Percentiles rank a stretch among this genome's conserved stretches.
These are phyloP conservation scores for Podaxis sp. DNA, from an alignment of 768 basidiomycete genomes.

Conservation along the genomic window DNA sequence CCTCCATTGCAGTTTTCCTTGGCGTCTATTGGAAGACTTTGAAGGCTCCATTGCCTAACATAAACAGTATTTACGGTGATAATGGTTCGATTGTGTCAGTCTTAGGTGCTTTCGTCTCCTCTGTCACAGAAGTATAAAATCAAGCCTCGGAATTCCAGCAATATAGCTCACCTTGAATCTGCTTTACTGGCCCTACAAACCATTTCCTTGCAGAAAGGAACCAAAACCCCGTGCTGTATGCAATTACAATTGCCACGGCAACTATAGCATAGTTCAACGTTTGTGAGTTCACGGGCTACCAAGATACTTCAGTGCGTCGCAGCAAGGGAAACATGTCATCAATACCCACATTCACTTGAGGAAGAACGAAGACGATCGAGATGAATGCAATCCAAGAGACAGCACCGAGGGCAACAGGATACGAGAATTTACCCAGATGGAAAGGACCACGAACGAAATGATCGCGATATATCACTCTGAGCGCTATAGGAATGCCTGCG, in stretches of 20 bases:
- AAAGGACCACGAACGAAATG: slow-evolving; percentile 69
- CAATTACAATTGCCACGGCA: slow-evolving; percentile 70
- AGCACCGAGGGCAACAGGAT: slow-evolving; percentile 54
- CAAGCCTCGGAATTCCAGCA: background rate
- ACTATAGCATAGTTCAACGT: slow-evolving; percentile 78
- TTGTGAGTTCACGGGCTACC: slow-evolving; percentile 63
- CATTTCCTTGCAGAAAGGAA: slow-evolving; percentile 67
- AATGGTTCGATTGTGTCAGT: background rate
- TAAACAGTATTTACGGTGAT: background rate
- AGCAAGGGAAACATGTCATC: background rate
- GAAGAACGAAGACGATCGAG: slow-evolving; percentile 71
- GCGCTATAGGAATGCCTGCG: slow-evolving; percentile 64
- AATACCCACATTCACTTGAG: slow-evolving; percentile 54
- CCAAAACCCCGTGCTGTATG: slow-evolving; percentile 71
- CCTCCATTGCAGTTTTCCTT: too few species aligned
- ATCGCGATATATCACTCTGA: slow-evolving; percentile 60
- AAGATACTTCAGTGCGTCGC: background rate
- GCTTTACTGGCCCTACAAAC: slow-evolving; percentile 71
- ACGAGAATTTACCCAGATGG: slow-evolving; percentile 65
- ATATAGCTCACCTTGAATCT: slow-evolving; percentile 50
- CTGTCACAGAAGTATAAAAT: background rate
- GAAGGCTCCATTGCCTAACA: too few species aligned
- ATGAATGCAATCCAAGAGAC: slow-evolving; percentile 75
- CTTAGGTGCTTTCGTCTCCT: background rate
- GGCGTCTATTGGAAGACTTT: too few species aligned